These are phyloP conservation scores for Hawksworthiomyces lignivorus DNA, from an alignment of 2,329 filamentous ascomycete genomes.

Conservation along the genomic window DNA sequence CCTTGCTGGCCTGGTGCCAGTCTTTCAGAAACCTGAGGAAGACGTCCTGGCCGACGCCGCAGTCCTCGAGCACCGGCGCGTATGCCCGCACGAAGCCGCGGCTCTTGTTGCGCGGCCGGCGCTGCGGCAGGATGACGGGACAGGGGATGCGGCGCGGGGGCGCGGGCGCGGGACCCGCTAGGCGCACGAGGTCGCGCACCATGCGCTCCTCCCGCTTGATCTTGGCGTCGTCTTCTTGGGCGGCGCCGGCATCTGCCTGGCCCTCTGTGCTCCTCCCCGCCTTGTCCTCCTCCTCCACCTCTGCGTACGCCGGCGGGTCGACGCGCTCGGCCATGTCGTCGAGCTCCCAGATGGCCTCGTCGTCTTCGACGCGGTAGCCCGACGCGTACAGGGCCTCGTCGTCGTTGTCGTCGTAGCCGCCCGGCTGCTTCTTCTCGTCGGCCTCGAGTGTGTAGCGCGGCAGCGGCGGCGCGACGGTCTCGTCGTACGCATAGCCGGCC, in stretches of 20 bases:
- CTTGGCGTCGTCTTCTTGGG: conserved; percentile 6
- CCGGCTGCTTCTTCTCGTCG: conserved; percentile 2
- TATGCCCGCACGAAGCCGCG: conserved; percentile 32
- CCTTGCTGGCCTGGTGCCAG: conserved; percentile 19
- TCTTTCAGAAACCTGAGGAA: conserved; percentile 30
- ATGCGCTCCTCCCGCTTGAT: conserved; percentile 13
- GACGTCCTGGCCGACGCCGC: conserved; percentile 26
- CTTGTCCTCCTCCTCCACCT: background rate
- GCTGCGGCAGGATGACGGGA: conserved; percentile 32
- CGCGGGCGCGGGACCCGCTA: conserved; percentile 15
- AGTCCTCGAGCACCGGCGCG: conserved; percentile 25
- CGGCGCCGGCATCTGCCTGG: background rate
- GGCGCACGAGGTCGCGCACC: conserved; percentile 14
- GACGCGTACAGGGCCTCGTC: too few species aligned
- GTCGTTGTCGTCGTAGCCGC: conserved; percentile 5
- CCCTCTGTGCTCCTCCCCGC: too few species aligned
- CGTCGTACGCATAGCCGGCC: background rate
- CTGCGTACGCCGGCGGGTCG: conserved; percentile 11
- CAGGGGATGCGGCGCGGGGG: conserved; percentile 17
- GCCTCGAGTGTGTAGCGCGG: too few species aligned
- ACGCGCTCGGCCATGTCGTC: conserved; percentile 18
- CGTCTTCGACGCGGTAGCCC: conserved; percentile 8
- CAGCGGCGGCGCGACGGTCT: conserved; percentile 1
- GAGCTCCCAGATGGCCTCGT: conserved; percentile 20
- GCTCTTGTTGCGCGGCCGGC: conserved; percentile 25